Percentiles rank a stretch among this genome's conserved stretches.
Conservation (phyloP, 2,329 filamentous ascomycete species). For the Aspergillus ochraceoroseus region DNA sequence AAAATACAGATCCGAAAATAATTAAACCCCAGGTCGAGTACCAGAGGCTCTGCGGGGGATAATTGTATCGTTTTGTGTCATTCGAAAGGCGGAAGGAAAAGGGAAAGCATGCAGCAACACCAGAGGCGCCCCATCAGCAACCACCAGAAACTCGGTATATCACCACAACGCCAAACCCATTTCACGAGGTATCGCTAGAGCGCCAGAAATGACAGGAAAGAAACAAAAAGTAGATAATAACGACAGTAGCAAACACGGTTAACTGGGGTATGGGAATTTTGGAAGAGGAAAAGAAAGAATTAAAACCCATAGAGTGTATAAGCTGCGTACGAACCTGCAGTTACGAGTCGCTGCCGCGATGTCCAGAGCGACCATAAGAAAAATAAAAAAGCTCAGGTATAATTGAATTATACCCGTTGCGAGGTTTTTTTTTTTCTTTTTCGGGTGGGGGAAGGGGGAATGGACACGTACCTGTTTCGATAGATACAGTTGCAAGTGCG, state of each 20-base stretch:
- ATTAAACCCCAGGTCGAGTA: no score
- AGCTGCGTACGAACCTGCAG: constrained; percentile 21
- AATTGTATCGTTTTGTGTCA: no score
- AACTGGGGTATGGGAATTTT: neutral
- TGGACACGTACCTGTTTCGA: constrained; percentile 20
- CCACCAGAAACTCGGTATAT: neutral
- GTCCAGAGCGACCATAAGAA: neutral
- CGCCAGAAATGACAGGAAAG: constrained; percentile 3
- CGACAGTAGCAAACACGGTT: neutral
- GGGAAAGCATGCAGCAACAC: no score
- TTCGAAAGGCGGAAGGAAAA: no score
- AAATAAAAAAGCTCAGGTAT: constrained; percentile 8
- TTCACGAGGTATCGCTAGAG: constrained; percentile 17
- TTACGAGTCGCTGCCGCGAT: constrained; percentile 10
- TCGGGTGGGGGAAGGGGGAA: constrained; percentile 1
- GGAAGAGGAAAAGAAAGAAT: neutral
- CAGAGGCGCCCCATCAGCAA: no score
- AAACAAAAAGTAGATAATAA: constrained; percentile 1
- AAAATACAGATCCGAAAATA: no score
- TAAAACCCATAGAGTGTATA: constrained; percentile 6
- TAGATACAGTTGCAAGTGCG: neutral
- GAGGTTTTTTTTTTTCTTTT: no score
- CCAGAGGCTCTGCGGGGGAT: no score
- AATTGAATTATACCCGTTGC: constrained; percentile 5
- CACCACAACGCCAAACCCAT: constrained; percentile 10